A percentile compares a stretch with the other conserved stretches of the same genome.
Conservation (phyloP, 2,329 filamentous ascomycete genomes). For the Curvularia verruculosa region DNA sequence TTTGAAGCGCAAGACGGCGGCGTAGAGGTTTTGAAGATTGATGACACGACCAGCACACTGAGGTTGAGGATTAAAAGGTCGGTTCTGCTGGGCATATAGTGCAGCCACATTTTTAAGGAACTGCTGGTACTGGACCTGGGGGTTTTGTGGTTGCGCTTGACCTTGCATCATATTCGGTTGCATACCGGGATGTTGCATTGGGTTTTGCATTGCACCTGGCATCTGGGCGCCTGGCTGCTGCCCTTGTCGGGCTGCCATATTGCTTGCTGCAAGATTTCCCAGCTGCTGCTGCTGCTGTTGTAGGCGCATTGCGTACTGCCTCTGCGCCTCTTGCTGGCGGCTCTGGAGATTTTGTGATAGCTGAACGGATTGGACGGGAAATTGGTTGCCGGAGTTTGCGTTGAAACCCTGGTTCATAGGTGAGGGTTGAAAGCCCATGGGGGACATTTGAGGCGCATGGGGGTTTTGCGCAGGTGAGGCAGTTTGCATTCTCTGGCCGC, state of each 20-base stretch:
- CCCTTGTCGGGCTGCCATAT: conserved; percentile 48
- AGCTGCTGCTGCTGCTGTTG: conserved; percentile 72
- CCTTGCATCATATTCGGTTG: conserved; percentile 39
- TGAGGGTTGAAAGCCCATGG: conserved; percentile 46
- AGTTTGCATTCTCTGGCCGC: conserved; percentile 75
- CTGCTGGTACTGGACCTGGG: conserved; percentile 32
- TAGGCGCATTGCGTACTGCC: conserved; percentile 84
- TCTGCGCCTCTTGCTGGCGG: conserved; percentile 68
- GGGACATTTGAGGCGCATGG: conserved; percentile 52
- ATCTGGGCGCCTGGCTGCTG: conserved; percentile 49
- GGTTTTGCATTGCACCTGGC: conserved; percentile 38
- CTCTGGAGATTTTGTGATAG: conserved; percentile 57
- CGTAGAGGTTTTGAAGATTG: conserved; percentile 78
- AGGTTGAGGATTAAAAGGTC: conserved; percentile 77
- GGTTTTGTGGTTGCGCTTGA: conserved; percentile 24
- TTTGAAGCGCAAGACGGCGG: conserved; percentile 74
- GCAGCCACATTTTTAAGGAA: conserved; percentile 72
- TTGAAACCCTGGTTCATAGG: conserved; percentile 49
- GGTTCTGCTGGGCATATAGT: conserved; percentile 77
- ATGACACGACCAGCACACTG: conserved; percentile 75
- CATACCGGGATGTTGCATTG: conserved; percentile 38
- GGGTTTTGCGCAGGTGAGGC: conserved; percentile 88
- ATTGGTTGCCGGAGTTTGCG: conserved; percentile 52
- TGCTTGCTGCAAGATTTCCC: conserved; percentile 48
- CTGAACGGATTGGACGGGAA: conserved; percentile 54